Evolutionary conservation across 352 stramenopile species (phyloP).

Genomic region (Pythium grandisporangium): DNA sequence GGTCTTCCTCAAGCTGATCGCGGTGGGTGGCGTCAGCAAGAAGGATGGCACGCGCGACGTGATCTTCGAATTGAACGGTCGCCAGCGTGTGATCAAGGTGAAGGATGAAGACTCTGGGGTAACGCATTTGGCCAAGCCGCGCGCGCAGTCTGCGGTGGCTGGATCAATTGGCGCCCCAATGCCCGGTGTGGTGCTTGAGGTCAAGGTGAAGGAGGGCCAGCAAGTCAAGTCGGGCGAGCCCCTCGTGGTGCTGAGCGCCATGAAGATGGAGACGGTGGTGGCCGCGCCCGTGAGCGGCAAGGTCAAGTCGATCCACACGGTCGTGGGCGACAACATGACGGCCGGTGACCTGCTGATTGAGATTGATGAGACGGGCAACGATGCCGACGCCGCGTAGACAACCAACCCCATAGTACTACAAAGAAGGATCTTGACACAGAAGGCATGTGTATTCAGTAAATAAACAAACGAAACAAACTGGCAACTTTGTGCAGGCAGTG

Average conservation of each 20-base stretch:
- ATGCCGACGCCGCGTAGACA: conserved; percentile 21
- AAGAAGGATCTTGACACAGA: neutral
- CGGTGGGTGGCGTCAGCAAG: conserved; percentile 83
- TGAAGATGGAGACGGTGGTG: conserved; percentile 99
- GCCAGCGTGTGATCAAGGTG: conserved; percentile 86
- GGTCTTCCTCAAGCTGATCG: conserved; percentile 93
- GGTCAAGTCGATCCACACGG: conserved; percentile 87
- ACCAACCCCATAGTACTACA: neutral
- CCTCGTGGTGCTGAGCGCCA: conserved; percentile 93
- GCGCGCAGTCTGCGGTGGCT: conserved; percentile 67
- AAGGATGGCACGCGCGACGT: conserved; percentile 89
- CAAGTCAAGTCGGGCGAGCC: conserved; percentile 89
- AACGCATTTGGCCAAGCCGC: conserved; percentile 55
- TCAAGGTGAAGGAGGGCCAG: conserved; percentile 90
- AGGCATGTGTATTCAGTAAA: too few relatives aligned
- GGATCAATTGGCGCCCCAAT: conserved; percentile 95
- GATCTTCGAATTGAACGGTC: conserved; percentile 97
- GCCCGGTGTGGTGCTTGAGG: conserved; percentile 95
- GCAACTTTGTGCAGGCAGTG: too few relatives aligned
- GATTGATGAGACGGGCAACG: conserved; percentile 85
- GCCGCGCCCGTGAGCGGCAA: conserved; percentile 84
- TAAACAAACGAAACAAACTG: too few relatives aligned
- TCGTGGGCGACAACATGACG: conserved; percentile 92
- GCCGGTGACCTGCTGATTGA: conserved; percentile 93
- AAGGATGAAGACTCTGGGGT: conserved; percentile 84